Conservation (phyloP, 768 basidiomycete species). For the Termitomyces sp. region DNA sequence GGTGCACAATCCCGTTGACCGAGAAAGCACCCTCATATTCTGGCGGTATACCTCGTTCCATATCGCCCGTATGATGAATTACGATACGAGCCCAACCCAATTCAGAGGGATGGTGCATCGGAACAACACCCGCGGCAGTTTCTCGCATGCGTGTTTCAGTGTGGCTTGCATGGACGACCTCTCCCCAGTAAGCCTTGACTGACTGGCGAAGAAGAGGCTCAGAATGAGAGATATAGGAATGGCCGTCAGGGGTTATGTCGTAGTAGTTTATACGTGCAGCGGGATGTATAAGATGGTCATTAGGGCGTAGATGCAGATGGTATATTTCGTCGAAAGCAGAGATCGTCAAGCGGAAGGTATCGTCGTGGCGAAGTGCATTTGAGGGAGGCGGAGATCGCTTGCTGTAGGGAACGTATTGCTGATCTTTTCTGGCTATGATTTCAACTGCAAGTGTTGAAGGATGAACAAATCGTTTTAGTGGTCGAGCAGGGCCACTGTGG, state of each 20-base stretch:
- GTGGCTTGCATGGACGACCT: constrained; percentile 58
- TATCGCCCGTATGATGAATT: constrained; percentile 60
- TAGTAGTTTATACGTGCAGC: constrained; percentile 70
- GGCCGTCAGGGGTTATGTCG: constrained; percentile 44
- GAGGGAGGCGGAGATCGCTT: constrained; percentile 34
- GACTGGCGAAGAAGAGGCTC: constrained; percentile 59
- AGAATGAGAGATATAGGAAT: constrained; percentile 43
- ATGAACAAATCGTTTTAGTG: constrained; percentile 44
- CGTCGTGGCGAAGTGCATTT: constrained; percentile 55
- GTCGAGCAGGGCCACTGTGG: constrained; percentile 40
- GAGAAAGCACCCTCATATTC: constrained; percentile 76
- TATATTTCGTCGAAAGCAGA: constrained; percentile 62
- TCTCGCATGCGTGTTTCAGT: constrained; percentile 54
- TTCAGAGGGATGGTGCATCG: constrained; percentile 37
- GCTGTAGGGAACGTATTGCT: constrained; percentile 19
- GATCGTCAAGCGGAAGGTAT: constrained; percentile 66
- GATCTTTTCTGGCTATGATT: constrained; percentile 45
- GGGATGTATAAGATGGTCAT: constrained; percentile 74
- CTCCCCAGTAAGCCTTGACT: constrained; percentile 69
- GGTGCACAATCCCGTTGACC: constrained; percentile 59
- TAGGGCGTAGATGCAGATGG: constrained; percentile 72
- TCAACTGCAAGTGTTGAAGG: constrained; percentile 50
- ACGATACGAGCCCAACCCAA: constrained; percentile 79
- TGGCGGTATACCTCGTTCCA: constrained; percentile 40
- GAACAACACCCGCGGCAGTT: constrained; percentile 53